Evolutionary conservation across 805 yeast species (phyloP).

Genomic region (Pichia thaimueangensis): DNA sequence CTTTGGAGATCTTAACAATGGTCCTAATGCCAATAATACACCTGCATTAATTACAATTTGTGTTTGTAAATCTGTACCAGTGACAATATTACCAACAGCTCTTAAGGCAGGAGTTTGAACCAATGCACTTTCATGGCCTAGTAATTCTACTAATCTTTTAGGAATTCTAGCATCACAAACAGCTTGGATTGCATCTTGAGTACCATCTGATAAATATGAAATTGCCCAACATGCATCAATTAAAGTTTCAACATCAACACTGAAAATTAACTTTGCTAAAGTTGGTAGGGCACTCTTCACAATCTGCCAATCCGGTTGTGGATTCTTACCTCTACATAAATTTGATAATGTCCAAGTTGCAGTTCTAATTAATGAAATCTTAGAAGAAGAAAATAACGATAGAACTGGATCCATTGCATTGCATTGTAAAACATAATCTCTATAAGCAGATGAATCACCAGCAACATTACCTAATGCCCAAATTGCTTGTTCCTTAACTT

Average conservation of each 20-base stretch:
- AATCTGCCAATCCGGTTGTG: conserved; percentile 91
- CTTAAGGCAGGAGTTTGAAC: conserved; percentile 97
- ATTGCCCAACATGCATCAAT: conserved; percentile 99
- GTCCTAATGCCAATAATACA: conserved; percentile 77
- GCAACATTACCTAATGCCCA: conserved; percentile 99
- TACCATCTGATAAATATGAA: conserved; percentile 89
- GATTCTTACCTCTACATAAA: conserved; percentile 92
- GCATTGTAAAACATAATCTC: conserved; percentile 81
- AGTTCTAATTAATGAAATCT: conserved; percentile 86
- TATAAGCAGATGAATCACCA: conserved; percentile 85
- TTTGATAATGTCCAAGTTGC: conserved; percentile 98
- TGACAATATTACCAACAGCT: conserved; percentile 96
- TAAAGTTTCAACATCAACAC: conserved; percentile 86
- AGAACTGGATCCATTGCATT: conserved; percentile 89
- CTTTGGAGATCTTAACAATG: conserved; percentile 73
- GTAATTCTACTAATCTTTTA: conserved; percentile 83
- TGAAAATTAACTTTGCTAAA: conserved; percentile 81
- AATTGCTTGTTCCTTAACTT: conserved; percentile 96
- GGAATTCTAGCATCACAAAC: conserved; percentile 96
- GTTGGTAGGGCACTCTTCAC: conserved; percentile 88
- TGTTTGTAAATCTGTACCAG: conserved; percentile 94
- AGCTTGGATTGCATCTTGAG: conserved; percentile 89
- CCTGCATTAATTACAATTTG: conserved; percentile 92
- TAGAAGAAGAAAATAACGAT: conserved; percentile 68
- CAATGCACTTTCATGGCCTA: conserved; percentile 73